These are phyloP conservation scores for Gentiana macrophylla DNA, from an alignment of 257 asterid genomes.

Conservation along the genomic window DNA sequence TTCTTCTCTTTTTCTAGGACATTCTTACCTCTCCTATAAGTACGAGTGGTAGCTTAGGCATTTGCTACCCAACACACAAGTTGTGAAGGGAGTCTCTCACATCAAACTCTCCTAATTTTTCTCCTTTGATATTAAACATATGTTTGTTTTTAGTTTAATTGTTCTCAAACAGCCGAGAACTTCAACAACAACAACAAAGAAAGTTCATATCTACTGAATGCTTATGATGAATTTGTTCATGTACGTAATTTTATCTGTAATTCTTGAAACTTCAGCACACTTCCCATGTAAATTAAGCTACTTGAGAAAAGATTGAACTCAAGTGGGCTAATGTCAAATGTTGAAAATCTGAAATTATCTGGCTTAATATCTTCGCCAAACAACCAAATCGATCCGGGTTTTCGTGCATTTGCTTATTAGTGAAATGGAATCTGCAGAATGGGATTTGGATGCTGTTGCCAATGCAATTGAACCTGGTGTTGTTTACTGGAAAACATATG, in stretches of 20 bases:
- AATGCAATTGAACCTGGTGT: slow-evolving; percentile 39
- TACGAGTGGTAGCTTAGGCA: slow-evolving; percentile 79
- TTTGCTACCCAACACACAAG: slow-evolving; percentile 69
- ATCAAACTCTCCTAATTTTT: slow-evolving; percentile 72
- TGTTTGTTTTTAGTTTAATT: slow-evolving; percentile 51
- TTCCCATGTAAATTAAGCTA: slow-evolving; percentile 20
- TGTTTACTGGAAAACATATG: slow-evolving; percentile 35
- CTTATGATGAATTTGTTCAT: slow-evolving; percentile 27
- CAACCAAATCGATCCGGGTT: slow-evolving; percentile 52
- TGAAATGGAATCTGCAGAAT: slow-evolving; percentile 70
- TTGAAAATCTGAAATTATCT: slow-evolving; percentile 49
- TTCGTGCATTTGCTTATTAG: slow-evolving; percentile 57
- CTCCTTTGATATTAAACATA: slow-evolving; percentile 57
- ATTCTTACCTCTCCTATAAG: too few species aligned
- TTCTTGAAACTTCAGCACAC: slow-evolving; percentile 12
- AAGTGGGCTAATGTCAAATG: slow-evolving; percentile 68
- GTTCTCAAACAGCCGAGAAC: slow-evolving; percentile 94
- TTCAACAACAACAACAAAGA: slow-evolving; percentile 84
- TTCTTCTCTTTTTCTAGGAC: slow-evolving; percentile 35
- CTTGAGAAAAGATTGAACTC: slow-evolving; percentile 63
- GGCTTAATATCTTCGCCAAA: slow-evolving; percentile 42
- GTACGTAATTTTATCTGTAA: slow-evolving; percentile 19
- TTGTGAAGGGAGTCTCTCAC: slow-evolving; percentile 50
- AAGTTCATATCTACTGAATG: slow-evolving; percentile 65
- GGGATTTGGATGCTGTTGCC: slow-evolving; percentile 86